Evolutionary conservation across 192 early-diverging fungal genomes (phyloP).

Genomic region (Podila epicladia): DNA sequence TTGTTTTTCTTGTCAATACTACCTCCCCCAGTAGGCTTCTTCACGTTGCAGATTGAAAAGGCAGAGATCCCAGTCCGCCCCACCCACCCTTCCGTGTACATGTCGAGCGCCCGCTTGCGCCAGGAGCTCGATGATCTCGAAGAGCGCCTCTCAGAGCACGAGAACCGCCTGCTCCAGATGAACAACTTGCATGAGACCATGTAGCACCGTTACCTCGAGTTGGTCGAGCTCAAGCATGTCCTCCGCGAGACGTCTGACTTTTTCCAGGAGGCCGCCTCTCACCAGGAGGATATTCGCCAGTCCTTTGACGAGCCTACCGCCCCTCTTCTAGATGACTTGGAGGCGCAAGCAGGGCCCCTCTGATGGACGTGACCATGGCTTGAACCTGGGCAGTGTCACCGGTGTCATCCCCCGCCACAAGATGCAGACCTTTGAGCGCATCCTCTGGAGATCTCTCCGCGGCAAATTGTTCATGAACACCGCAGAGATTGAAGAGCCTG

Average conservation of each 20-base stretch:
- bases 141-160: conserved; percentile 83
- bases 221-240: conserved; percentile 93
- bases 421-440: conserved; percentile 93
- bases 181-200: conserved; percentile 89
- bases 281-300: conserved; percentile 56
- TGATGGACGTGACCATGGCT: conserved; percentile 46
- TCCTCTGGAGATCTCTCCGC: conserved; percentile 97
- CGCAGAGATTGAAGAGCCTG: conserved; percentile 95
- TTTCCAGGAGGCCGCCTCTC: conserved; percentile 70
- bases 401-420: conserved; percentile 95
- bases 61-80: conserved; percentile 75
- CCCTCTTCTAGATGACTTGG: conserved; percentile 73
- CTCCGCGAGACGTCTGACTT: conserved; percentile 91
- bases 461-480: conserved; percentile 98
- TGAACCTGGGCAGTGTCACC: conserved; percentile 88
- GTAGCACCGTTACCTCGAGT: conserved; percentile 89
- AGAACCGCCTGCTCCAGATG: conserved; percentile 87
- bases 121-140: conserved; percentile 97
- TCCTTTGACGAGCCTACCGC: conserved; percentile 65
- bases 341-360: conserved; percentile 47
- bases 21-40: conserved; percentile 89
- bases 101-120: conserved; percentile 76
- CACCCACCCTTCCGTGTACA: conserved; percentile 55
- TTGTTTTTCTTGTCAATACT: background rate
- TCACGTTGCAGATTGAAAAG: conserved; percentile 84